Percentiles rank a stretch among this genome's conserved stretches.
These are phyloP conservation scores for Beauveria rudraprayagi DNA, from an alignment of 2,329 filamentous ascomycete species.

Conservation along the genomic window DNA sequence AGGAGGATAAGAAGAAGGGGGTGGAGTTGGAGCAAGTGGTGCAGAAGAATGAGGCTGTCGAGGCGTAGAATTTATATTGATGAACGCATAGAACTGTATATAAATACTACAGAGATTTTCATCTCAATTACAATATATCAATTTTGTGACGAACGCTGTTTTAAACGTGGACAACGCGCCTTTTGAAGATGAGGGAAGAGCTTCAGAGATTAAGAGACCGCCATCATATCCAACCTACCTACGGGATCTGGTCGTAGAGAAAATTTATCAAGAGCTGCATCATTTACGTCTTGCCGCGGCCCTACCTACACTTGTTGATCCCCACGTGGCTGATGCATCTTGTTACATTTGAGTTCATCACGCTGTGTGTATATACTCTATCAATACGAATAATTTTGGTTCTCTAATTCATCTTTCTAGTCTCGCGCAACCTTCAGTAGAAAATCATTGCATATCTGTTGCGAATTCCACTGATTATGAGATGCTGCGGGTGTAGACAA, in stretches of 20 bases:
- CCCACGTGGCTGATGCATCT: too few relatives aligned
- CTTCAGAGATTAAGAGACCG: too few relatives aligned
- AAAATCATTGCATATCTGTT: too few relatives aligned
- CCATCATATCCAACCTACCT: neutral
- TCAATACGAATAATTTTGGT: too few relatives aligned
- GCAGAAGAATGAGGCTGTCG: slow-evolving; percentile 32
- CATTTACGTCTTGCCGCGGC: too few relatives aligned
- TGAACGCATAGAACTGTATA: neutral
- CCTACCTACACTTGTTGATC: too few relatives aligned
- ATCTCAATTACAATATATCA: neutral
- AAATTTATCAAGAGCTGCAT: too few relatives aligned
- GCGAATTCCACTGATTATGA: too few relatives aligned
- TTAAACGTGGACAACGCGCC: too few relatives aligned
- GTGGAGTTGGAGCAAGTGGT: slow-evolving; percentile 37
- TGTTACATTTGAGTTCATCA: too few relatives aligned
- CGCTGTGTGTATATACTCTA: too few relatives aligned
- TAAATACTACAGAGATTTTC: neutral
- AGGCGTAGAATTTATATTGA: neutral
- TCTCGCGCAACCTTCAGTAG: neutral
- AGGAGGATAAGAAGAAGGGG: slow-evolving; percentile 4
- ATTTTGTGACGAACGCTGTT: neutral
- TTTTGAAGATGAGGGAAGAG: too few relatives aligned
- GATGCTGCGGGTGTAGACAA: neutral
- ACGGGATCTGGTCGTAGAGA: neutral
- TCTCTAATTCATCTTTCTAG: neutral